A percentile compares a stretch with the other conserved stretches of the same genome.
These are phyloP conservation scores for Zizania latifolia DNA, from an alignment of 176 grass and related monocot species.

Conservation along the genomic window DNA sequence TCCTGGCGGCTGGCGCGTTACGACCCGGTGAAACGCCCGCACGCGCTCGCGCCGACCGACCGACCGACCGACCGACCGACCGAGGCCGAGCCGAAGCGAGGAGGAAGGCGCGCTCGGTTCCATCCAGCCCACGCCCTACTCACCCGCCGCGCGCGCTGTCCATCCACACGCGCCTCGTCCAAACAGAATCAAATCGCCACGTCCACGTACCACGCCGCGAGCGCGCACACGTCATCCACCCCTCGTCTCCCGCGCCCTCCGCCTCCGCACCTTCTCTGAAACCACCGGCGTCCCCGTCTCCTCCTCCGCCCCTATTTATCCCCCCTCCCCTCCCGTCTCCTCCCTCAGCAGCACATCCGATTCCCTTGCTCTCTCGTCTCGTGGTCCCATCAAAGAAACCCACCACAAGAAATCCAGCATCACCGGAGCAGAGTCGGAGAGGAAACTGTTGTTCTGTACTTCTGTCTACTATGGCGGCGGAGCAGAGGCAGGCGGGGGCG, in stretches of 20 bases:
- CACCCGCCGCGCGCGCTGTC: slow-evolving; percentile 25
- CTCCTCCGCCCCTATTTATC: slow-evolving; percentile 35
- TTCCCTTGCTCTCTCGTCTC: not conserved
- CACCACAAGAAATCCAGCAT: too few species aligned
- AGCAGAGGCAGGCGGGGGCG: slow-evolving; percentile 5
- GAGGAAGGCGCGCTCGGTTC: slow-evolving; percentile 11
- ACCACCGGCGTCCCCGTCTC: not conserved
- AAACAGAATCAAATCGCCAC: not conserved
- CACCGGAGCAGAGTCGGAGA: too few species aligned
- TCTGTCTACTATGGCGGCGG: slow-evolving; percentile 21
- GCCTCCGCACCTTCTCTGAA: slow-evolving; percentile 49
- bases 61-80: not conserved
- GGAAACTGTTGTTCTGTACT: too few species aligned
- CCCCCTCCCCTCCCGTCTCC: not conserved
- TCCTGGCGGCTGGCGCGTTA: not conserved
- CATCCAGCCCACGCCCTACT: slow-evolving; percentile 11
- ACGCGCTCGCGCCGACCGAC: too few species aligned
- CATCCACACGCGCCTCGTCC: not conserved
- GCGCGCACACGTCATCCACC: slow-evolving; percentile 20
- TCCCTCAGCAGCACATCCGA: not conserved
- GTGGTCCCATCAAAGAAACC: not conserved
- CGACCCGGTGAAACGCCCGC: not conserved
- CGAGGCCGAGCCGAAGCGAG: slow-evolving; percentile 4
- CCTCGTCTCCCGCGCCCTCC: not conserved
- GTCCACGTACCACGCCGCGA: not conserved